Evolutionary conservation across 1,139 yeast species (phyloP).

Genomic region (Pneumocystis jirovecii): DNA sequence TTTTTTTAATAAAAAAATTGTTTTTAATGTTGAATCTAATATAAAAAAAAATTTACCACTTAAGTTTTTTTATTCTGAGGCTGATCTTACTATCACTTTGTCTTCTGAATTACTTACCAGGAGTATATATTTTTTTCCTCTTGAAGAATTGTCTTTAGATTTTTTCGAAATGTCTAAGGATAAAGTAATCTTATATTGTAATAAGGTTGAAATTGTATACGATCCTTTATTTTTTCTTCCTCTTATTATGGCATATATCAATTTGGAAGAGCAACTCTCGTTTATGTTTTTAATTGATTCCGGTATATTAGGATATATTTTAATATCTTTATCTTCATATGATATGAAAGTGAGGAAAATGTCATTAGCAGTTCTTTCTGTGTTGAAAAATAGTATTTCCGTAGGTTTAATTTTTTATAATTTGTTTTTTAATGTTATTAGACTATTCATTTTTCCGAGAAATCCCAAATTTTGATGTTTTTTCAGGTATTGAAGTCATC

Average conservation of each 20-base stretch:
- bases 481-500: conserved; percentile 2
- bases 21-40: background rate
- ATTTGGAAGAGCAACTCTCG: conserved; percentile 3
- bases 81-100: background rate
- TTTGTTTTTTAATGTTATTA: background rate
- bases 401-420: background rate
- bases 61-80: background rate
- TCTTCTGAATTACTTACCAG: background rate
- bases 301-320: conserved; percentile 8
- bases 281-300: conserved; percentile 4
- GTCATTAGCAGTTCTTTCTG: conserved; percentile 5
- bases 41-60: background rate
- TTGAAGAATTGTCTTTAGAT: background rate
- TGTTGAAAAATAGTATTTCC: background rate
- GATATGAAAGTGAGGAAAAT: conserved; percentile 4
- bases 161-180: background rate
- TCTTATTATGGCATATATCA: conserved; percentile 8
- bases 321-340: conserved; percentile 8
- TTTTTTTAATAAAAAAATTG: background rate
- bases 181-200: background rate
- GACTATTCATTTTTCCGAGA: conserved; percentile 7
- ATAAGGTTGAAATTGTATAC: conserved; percentile 5
- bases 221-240: conserved; percentile 15
- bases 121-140: background rate
- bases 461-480: conserved; percentile 7